phyloP scores from a whole-genome alignment of 2,329 filamentous ascomycete species.

The Knufia petricola region DNA sequence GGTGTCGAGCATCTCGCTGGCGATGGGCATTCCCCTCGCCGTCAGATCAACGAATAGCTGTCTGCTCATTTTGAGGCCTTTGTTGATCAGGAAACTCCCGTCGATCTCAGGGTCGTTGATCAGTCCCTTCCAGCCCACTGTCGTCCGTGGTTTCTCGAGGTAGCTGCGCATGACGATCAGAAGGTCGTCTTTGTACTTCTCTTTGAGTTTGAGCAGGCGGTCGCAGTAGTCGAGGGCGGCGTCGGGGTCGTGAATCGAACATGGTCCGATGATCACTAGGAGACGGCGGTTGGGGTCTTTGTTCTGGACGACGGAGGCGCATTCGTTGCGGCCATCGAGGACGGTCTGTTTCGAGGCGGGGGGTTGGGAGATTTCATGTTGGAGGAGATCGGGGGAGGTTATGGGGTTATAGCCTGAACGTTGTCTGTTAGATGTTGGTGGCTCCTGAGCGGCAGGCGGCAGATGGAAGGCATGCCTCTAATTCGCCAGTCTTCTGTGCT shows the following conservation, averaged over 20 bases:
- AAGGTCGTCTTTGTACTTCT: conserved; percentile 72
- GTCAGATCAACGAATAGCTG: conserved; percentile 92
- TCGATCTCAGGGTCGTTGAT: conserved; percentile 99
- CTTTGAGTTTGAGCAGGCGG: conserved; percentile 64
- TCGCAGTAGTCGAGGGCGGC: conserved; percentile 81
- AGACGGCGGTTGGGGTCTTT: conserved; percentile 60
- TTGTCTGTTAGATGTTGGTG: conserved; percentile 47
- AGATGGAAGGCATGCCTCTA: conserved; percentile 31
- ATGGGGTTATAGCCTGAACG: conserved; percentile 89
- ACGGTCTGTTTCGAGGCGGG: conserved; percentile 33
- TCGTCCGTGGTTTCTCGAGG: conserved; percentile 96
- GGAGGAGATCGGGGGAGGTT: conserved; percentile 78
- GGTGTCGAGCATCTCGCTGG: conserved; percentile 96
- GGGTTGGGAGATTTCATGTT: conserved; percentile 65
- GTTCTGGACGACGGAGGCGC: conserved; percentile 66
- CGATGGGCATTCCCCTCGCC: conserved; percentile 79
- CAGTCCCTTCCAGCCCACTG: conserved; percentile 96
- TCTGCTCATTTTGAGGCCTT: conserved; percentile 83
- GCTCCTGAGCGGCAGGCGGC: not conserved
- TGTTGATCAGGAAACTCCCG: conserved; percentile 97
- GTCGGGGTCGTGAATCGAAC: conserved; percentile 90
- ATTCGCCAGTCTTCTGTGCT: conserved; percentile 75
- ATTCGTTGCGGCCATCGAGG: conserved; percentile 41
- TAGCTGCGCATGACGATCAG: conserved; percentile 97
- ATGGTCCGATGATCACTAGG: conserved; percentile 88